Evolutionary conservation across 495 filamentous ascomycete species (phyloP).

Genomic region (Aspergillus avenaceus): DNA sequence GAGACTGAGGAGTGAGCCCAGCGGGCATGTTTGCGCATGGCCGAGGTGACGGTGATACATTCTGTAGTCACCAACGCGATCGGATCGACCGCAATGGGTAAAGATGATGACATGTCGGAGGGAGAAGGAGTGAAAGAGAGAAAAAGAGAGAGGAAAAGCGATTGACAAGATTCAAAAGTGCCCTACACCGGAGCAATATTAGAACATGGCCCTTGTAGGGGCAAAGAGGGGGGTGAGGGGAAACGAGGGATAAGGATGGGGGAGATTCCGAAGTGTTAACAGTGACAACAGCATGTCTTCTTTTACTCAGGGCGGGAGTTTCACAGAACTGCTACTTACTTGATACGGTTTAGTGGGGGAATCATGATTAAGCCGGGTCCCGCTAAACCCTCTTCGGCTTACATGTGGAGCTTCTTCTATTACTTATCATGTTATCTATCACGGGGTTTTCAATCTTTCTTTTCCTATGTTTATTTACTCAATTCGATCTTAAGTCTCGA

Average conservation of each 20-base stretch:
- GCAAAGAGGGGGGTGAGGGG: not conserved
- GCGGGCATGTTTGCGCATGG: conserved; percentile 95
- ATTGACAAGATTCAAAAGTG: conserved; percentile 8
- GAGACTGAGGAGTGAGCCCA: conserved; percentile 97
- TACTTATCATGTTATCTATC: not conserved
- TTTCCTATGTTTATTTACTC: too few species aligned
- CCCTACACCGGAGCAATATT: conserved; percentile 12
- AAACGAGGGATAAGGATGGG: not conserved
- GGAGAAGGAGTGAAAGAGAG: not conserved
- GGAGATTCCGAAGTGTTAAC: not conserved
- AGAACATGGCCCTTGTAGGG: conserved; percentile 15
- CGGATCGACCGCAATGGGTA: conserved; percentile 84
- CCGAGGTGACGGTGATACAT: conserved; percentile 97
- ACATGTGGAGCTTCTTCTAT: not conserved
- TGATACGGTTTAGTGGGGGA: conserved; percentile 4
- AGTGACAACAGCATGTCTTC: conserved; percentile 18
- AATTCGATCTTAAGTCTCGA: too few species aligned
- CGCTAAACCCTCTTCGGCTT: too few species aligned
- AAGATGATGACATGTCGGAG: conserved; percentile 13
- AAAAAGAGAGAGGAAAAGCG: not conserved
- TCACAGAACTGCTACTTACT: conserved; percentile 9
- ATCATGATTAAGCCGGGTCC: not conserved
- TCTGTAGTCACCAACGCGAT: conserved; percentile 96
- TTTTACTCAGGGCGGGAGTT: conserved; percentile 10
- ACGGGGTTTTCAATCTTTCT: too few species aligned